Evolutionary conservation across 2,329 filamentous ascomycete genomes (phyloP).

Genomic region (Plectosphaerella sp.): DNA sequence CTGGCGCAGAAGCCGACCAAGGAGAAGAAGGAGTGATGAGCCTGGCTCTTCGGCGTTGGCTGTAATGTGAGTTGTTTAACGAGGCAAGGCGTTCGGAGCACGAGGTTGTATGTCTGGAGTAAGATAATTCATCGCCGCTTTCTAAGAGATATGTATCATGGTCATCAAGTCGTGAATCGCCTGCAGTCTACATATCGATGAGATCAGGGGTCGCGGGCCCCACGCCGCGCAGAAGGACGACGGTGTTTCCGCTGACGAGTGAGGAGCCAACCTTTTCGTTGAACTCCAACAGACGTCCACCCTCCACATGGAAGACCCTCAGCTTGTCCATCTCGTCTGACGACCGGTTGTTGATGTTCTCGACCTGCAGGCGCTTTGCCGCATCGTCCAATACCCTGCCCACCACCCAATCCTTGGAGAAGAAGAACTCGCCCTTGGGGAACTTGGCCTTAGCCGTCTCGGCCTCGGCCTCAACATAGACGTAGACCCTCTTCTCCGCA

Average conservation of each 20-base stretch:
- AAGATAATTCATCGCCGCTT: no score
- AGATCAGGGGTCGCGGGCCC: conserved; percentile 69
- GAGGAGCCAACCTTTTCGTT: conserved; percentile 74
- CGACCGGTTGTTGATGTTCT: conserved; percentile 79
- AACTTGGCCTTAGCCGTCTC: conserved; percentile 80
- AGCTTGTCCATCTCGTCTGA: conserved; percentile 74
- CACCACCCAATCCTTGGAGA: conserved; percentile 82
- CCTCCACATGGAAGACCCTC: conserved; percentile 89
- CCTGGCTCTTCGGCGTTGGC: no score
- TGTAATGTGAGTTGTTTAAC: no score
- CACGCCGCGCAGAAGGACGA: conserved; percentile 82
- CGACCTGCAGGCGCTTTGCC: conserved; percentile 70
- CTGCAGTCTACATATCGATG: conserved; percentile 45
- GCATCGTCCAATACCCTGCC: conserved; percentile 77
- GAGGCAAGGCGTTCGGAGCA: no score
- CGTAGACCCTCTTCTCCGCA: conserved; percentile 79
- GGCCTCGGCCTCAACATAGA: conserved; percentile 86
- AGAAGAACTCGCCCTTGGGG: conserved; percentile 78
- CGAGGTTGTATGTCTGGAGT: no score
- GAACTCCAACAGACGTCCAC: conserved; percentile 80
- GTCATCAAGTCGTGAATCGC: conserved; percentile 6
- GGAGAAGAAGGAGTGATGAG: conserved; percentile 12
- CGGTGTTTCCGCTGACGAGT: conserved; percentile 78
- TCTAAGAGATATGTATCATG: no score
- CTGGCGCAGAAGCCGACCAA: conserved; percentile 27